Percentiles rank a stretch among this genome's conserved stretches.
Evolutionary conservation across 441 rosid species (phyloP).

Genomic region (Monsonia emarginata): DNA sequence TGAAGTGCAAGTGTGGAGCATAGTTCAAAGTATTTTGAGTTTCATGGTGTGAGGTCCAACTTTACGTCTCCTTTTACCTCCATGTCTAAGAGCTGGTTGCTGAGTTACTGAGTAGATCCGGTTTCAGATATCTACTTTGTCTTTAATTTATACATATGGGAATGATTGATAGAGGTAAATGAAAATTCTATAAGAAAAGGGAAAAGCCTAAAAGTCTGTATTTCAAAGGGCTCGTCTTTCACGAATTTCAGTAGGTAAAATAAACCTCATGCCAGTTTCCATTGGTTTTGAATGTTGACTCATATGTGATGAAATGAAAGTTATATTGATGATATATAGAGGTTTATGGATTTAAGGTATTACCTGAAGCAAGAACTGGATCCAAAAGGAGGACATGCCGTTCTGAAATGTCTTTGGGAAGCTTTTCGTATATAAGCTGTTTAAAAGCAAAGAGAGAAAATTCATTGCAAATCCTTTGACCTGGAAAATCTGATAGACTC

Average conservation of each 20-base stretch:
- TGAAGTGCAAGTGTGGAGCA: neutral
- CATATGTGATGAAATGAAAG: neutral
- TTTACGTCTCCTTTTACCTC: neutral
- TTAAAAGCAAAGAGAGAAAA: slow-evolving; percentile 5
- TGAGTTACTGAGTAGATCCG: neutral
- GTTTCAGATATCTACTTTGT: neutral
- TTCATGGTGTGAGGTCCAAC: neutral
- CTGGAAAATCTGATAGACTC: neutral
- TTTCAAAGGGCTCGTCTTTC: neutral
- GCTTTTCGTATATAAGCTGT: slow-evolving; percentile 95
- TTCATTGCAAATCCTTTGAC: neutral
- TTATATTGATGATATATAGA: neutral
- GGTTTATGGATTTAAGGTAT: neutral
- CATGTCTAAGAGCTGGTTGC: neutral
- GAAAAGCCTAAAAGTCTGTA: neutral
- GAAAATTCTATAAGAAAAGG: neutral
- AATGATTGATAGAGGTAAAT: neutral
- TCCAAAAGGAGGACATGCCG: slow-evolving; percentile 93
- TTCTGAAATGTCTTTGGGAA: slow-evolving; percentile 85
- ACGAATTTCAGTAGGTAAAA: neutral
- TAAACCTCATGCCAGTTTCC: neutral
- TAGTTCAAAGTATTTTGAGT: neutral
- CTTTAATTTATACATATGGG: neutral
- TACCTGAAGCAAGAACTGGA: slow-evolving; percentile 93
- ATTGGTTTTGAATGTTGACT: neutral